Evolutionary conservation across 768 basidiomycete species (phyloP).

Genomic region (Mycena indigotica): DNA sequence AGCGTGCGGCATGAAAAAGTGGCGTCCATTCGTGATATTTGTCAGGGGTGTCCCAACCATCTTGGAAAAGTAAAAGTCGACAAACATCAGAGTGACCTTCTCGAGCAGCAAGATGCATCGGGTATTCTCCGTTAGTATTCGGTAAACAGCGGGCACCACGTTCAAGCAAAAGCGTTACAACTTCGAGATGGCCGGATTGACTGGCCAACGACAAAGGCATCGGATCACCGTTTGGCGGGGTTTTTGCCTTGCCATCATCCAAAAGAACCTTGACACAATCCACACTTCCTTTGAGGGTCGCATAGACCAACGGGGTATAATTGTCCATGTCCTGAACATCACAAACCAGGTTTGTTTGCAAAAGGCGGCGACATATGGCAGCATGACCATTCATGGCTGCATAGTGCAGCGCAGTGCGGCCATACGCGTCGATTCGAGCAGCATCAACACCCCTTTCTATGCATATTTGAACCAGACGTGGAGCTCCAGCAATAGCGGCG

Average conservation of each 20-base stretch:
- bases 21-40: constrained; percentile 99
- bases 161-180: constrained; percentile 75
- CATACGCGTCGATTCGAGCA: constrained; percentile 84
- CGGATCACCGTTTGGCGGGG: constrained; percentile 63
- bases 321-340: constrained; percentile 88
- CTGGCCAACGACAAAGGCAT: constrained; percentile 90
- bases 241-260: constrained; percentile 66
- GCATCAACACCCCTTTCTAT: constrained; percentile 70
- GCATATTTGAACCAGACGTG: constrained; percentile 79
- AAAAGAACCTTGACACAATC: constrained; percentile 85
- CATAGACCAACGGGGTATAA: constrained; percentile 91
- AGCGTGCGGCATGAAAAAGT: constrained; percentile 90
- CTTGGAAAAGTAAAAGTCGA: constrained; percentile 67
- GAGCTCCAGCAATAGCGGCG: constrained; percentile 82
- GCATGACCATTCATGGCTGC: constrained; percentile 92
- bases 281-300: constrained; percentile 82
- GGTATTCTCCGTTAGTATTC: constrained; percentile 95
- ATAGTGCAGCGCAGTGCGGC: constrained; percentile 92
- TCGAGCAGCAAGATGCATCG: constrained; percentile 92
- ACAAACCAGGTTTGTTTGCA: constrained; percentile 67
- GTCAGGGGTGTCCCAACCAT: constrained; percentile 85
- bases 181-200: constrained; percentile 83
- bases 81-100: constrained; percentile 91
- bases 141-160: constrained; percentile 78
- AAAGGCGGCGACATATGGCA: constrained; percentile 69